Evolutionary conservation across 192 early-diverging fungal species (phyloP).

Genomic region (Coemansia sp.): DNA sequence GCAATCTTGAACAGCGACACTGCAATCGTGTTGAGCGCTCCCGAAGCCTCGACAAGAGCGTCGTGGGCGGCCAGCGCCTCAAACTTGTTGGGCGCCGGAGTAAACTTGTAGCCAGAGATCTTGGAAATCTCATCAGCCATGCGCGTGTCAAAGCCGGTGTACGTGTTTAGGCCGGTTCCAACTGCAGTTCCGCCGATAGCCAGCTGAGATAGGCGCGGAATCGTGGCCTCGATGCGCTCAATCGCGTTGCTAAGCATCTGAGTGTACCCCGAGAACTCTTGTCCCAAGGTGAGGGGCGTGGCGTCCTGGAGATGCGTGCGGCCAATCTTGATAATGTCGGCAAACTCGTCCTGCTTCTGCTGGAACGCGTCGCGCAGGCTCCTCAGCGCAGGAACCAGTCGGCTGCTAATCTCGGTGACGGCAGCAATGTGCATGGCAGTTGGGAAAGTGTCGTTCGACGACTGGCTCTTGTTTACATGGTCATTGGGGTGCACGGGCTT

Average conservation of each 20-base stretch:
- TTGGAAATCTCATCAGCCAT: constrained; percentile 86
- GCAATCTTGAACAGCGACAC: constrained; percentile 98
- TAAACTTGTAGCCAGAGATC: constrained; percentile 87
- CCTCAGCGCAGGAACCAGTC: constrained; percentile 83
- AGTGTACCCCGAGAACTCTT: constrained; percentile 98
- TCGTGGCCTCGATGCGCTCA: constrained; percentile 76
- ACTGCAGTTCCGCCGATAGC: constrained; percentile 97
- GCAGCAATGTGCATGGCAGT: constrained; percentile 99
- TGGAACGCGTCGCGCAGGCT: constrained; percentile 76
- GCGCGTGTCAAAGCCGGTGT: constrained; percentile 85
- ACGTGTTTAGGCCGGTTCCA: constrained; percentile 96
- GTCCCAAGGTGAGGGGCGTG: constrained; percentile 94
- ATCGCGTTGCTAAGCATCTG: constrained; percentile 87
- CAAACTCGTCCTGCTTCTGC: constrained; percentile 76
- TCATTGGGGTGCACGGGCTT: constrained; percentile 98
- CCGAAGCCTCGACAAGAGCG: constrained; percentile 94
- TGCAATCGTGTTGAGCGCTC: constrained; percentile 92
- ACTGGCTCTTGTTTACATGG: constrained; percentile 98
- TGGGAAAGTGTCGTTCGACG: constrained; percentile 98
- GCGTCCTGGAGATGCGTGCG: constrained; percentile 99
- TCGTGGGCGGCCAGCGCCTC: constrained; percentile 99
- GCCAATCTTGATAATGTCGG: constrained; percentile 97
- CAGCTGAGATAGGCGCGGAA: constrained; percentile 87
- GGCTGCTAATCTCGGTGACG: constrained; percentile 76
- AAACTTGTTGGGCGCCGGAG: constrained; percentile 98